Base-by-base conservation (phyloP, 495 filamentous ascomycete species). In the Daldinia grandis region DNA sequence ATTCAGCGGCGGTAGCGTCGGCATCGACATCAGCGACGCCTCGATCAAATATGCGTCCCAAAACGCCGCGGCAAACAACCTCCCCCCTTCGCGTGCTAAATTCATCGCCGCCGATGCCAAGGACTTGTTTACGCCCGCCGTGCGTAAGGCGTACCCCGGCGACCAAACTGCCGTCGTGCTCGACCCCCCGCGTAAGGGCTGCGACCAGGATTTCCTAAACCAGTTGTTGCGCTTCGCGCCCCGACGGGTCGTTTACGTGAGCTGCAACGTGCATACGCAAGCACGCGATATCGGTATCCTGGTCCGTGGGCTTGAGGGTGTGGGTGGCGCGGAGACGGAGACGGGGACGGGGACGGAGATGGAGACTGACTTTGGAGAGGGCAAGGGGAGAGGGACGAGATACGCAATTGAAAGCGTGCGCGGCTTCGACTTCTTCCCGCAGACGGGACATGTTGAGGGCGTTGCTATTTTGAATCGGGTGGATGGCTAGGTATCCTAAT, bases 351-450 rank as follows among this genome's bases (percentile, higher is more conserved):
- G 33, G 33, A 35, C 33, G 1, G 33, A 14, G 33, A 35, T 35
- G 33, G 12, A 35, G 12, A 35, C 33, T 14, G 33, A 14, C 5
- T 3, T 1, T 14, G 33, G 1, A 35, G 10, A 35, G 33, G 14
- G 27, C 12, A 76, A 67, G 33, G 62, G 63, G 30, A 78, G 84
- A 51, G 76, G 79, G 49, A 83, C 84, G 28, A 81, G 85, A 51
- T 99, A 97, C 80, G 87, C 90, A 78, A 92, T 99, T 74, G 96
- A 99, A 84, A 96, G 92, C 76, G 81, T 99, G 35, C 85, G 90
- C 51, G 95, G 94, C 4, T 98, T 98, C 76, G 95, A 99, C 75
- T 99, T 99, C 82, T 99, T 99, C 80, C 95, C 95, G 50, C 95
- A 98, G 85, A 98, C 95, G 25, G 89, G 93, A 5, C 95, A 99